These are phyloP conservation scores for Trichoderma harzianum DNA, from an alignment of 2,329 filamentous ascomycete genomes.

Conservation along the genomic window DNA sequence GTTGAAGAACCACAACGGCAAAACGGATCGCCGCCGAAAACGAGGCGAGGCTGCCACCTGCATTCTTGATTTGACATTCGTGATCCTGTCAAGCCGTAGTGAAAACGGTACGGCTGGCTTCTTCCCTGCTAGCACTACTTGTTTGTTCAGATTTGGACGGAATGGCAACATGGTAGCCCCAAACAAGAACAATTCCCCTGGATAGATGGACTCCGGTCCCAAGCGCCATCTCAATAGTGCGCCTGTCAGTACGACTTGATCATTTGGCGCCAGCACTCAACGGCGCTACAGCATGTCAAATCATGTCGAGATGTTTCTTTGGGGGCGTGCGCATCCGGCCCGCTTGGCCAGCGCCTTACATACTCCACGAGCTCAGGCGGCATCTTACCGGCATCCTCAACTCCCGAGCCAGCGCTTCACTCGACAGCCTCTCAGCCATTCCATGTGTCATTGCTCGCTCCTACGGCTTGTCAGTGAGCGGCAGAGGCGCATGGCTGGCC, in stretches of 20 bases:
- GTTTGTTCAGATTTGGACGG: background rate
- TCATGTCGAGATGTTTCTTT: slow-evolving; percentile 5
- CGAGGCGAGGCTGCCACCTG: background rate
- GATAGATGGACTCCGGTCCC: background rate
- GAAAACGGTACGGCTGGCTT: background rate
- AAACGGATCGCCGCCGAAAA: background rate
- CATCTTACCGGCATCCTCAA: background rate
- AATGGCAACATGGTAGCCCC: background rate
- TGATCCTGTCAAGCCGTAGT: background rate
- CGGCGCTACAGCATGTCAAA: background rate
- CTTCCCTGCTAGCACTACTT: background rate
- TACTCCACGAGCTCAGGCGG: background rate
- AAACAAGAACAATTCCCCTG: background rate
- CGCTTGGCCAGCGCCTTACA: background rate
- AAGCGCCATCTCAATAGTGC: background rate
- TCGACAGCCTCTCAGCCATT: background rate
- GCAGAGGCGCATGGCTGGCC: background rate
- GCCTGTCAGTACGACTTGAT: background rate
- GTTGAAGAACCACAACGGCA: background rate
- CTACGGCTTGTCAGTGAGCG: background rate
- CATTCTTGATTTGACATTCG: background rate
- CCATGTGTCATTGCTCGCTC: background rate
- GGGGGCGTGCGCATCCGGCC: background rate
- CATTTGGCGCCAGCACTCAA: background rate
- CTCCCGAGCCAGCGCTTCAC: background rate